These are phyloP conservation scores for Suillus clintonianus DNA, from an alignment of 768 basidiomycete genomes.

Conservation along the genomic window DNA sequence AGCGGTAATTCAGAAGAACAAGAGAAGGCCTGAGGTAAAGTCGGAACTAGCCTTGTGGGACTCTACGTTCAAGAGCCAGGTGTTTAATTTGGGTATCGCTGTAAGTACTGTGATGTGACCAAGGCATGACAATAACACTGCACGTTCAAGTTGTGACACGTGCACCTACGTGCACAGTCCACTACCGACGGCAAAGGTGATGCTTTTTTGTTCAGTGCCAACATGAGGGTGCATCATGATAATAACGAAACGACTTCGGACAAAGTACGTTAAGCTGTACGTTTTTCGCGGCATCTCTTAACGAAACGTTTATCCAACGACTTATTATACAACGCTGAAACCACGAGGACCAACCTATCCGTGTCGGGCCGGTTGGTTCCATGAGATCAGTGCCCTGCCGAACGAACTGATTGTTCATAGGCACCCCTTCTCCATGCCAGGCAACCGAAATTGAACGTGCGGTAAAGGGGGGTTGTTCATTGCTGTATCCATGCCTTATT, in stretches of 20 bases:
- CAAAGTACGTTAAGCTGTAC: not conserved
- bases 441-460: slow-evolving; percentile 28
- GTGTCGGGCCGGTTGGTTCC: slow-evolving; percentile 21
- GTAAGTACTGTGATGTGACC: not conserved
- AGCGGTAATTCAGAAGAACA: not conserved
- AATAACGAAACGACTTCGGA: not conserved
- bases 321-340: slow-evolving; percentile 15
- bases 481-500: slow-evolving; percentile 11
- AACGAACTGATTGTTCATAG: slow-evolving; percentile 14
- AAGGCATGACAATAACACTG: not conserved
- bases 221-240: not conserved
- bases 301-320: not conserved
- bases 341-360: slow-evolving; percentile 28
- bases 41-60: not conserved
- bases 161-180: not conserved
- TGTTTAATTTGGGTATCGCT: not conserved
- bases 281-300: not conserved
- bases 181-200: not conserved
- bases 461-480: slow-evolving; percentile 16
- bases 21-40: not conserved
- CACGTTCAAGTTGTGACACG: too few species aligned
- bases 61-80: not conserved
- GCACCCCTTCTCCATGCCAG: slow-evolving; percentile 22
- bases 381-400: slow-evolving; percentile 1
- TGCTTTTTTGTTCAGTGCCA: not conserved